Evolutionary conservation across 495 filamentous ascomycete species (phyloP), one percentile per base, ranked within the genome.

Genomic region (Aspergillus carlsbadensis): DNA sequence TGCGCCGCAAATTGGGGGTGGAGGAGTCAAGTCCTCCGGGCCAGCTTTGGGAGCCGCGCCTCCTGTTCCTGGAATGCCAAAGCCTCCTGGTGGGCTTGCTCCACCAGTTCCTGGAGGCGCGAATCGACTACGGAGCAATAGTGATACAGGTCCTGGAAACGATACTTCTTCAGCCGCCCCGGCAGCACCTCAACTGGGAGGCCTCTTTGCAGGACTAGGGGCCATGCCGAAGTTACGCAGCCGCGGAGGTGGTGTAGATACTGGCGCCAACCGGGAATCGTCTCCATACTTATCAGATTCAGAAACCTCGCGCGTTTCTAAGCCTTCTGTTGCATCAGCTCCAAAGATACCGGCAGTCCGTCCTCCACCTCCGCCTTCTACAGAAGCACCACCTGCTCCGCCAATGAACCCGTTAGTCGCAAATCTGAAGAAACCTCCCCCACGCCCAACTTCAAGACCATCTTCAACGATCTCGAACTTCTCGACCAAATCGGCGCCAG

Each of bases 221-320:
- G 95, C 93, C 29, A 98, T 98, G 80, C 94, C 94, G 3, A 98
- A 96, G 74, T 65, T 98, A 59, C 86, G 87, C 69, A 96, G 91
- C 73, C 85, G 89, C 10, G 92, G 88, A 10, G 92, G 88, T 22
- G 94, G 93, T 18, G 78, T 98, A 52, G 85, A 96, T 70, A 97
- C 94, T 11, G 93, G 93, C 69, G 92, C 91, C 60, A 87, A 78
- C 64, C 82, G 78, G 62, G 86, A 87, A 43, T 84, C 54, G 0
- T 57, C 91, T 20, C 81, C 89, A 50, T 94, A 96, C 63, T 75
- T 87, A 21, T 91, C 90, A 33, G 91, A 95, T 59, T 84, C 88
- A 11, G 90, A 95, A 60, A 78, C 78, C n/a, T 80, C 82, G 42
- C 63, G 65, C 41, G 79, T 75, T 18, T 84, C 84, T 1, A 87